Evolutionary conservation across 345 rosid genomes (phyloP), one percentile per base, ranked within the genome.

Genomic region (Brassica napus): DNA sequence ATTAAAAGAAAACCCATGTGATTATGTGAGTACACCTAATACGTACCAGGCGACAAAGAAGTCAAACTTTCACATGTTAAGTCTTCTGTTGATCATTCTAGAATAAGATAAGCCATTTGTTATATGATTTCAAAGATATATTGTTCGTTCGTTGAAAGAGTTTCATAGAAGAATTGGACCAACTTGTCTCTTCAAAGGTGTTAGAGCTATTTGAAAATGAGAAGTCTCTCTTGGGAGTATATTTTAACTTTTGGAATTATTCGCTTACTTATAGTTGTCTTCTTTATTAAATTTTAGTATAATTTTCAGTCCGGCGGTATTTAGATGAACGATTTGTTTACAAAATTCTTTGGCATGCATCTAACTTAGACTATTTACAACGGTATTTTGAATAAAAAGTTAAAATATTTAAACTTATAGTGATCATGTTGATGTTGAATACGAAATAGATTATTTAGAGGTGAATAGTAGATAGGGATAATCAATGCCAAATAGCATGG

Each of bases 1-100:
- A 71, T 70, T 62, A 16, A 5, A 65, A 4, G 24, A 23, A 21
- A 55, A 65, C 9, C 16, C 57, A 66, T 72, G 73, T 78, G 67
- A 32, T 30, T 78, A 79, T 72, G 61, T 72, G 37, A 79, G 63
- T 67, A 59, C 60, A 79, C 82, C 82, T 79, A 79, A 79, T 79
- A 79, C 77, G 73, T 73, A 73, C 67, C 8, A 34, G 69, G 65
- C 34, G 74, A 67, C 74, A 79, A 47, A 44, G 39, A 72, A 72
- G 77, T 79, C 82, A 79, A 79, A 16, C 57, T 35, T 67, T 79
- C 44, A 67, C 78, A 58, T 58, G 73, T 32, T 11, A 66, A 73
- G 64, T 73, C 44, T 49, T 73, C 24, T 31, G 21, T 72, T 42
- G 4, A 71, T 64, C 61, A 73, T 73, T 65, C 59, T 72, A 66